Percentiles rank a stretch among this genome's conserved stretches.
Evolutionary conservation across 2,329 filamentous ascomycete species (phyloP).

Genomic region (Penicillium capsulatum): DNA sequence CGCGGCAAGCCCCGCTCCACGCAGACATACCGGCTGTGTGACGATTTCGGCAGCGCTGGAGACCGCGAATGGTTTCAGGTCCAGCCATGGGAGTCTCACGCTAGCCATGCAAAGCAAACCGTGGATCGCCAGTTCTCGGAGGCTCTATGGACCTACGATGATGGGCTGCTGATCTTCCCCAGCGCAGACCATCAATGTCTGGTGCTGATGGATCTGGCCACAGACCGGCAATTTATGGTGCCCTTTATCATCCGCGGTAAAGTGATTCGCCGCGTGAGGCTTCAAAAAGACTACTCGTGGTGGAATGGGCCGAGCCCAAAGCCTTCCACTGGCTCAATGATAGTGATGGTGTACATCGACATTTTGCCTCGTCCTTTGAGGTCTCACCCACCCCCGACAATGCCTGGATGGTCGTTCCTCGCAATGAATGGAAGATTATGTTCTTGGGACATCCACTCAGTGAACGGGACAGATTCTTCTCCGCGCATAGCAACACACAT

Average conservation of each 20-base stretch:
- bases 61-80: constrained; percentile 40
- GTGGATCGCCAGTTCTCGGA: constrained; percentile 37
- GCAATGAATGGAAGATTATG: constrained; percentile 60
- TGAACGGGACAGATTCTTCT: constrained; percentile 59
- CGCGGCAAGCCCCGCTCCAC: constrained; percentile 47
- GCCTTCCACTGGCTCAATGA: constrained; percentile 52
- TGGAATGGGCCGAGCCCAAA: constrained; percentile 60
- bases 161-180: constrained; percentile 55
- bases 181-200: constrained; percentile 32
- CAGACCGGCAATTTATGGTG: constrained; percentile 42
- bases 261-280: constrained; percentile 52
- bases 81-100: constrained; percentile 41
- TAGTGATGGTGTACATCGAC: constrained; percentile 50
- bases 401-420: constrained; percentile 48
- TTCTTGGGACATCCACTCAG: constrained; percentile 54
- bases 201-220: constrained; percentile 51
- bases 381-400: constrained; percentile 29
- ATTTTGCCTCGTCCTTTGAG: constrained; percentile 59
- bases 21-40: constrained; percentile 45
- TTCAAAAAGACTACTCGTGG: constrained; percentile 54
- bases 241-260: constrained; percentile 51
- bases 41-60: constrained; percentile 34
- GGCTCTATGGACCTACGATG: constrained; percentile 55
- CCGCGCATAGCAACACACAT: constrained; percentile 55
- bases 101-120: constrained; percentile 31